A percentile compares a stretch with the other conserved stretches of the same genome.
Evolutionary conservation across 768 basidiomycete genomes (phyloP).

Genomic region (Lentinula aciculospora): DNA sequence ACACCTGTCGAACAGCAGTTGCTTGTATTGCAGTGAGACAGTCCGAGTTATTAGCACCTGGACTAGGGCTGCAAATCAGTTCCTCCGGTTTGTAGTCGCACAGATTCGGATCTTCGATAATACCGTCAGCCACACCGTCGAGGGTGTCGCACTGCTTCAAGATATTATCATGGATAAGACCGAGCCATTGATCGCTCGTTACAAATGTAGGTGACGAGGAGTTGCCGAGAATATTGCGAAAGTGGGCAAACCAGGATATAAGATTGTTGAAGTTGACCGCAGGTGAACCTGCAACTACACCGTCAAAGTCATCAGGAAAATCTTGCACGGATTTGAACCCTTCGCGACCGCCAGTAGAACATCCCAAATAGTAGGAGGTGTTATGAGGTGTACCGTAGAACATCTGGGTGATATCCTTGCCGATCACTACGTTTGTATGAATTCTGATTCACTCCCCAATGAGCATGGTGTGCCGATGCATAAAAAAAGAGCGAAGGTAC

Average conservation of each 20-base stretch:
- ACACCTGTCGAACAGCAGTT: slow-evolving; percentile 9
- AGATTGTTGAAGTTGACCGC: slow-evolving; percentile 5
- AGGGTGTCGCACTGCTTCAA: slow-evolving; percentile 17
- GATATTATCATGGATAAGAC: slow-evolving; percentile 13
- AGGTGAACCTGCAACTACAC: slow-evolving; percentile 17
- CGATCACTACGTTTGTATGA: slow-evolving; percentile 12
- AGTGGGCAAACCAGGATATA: background rate
- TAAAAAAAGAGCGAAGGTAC: no score
- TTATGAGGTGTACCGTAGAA: slow-evolving; percentile 13
- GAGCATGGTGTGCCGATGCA: no score
- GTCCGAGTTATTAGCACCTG: background rate
- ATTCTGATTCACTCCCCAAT: slow-evolving; percentile 1
- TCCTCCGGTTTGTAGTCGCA: slow-evolving; percentile 15
- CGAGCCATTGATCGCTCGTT: slow-evolving; percentile 9
- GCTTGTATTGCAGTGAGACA: slow-evolving; percentile 14
- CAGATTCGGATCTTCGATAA: slow-evolving; percentile 14
- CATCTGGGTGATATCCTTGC: slow-evolving; percentile 12
- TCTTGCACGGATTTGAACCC: slow-evolving; percentile 14
- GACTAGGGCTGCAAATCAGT: slow-evolving; percentile 10
- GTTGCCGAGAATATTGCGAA: background rate
- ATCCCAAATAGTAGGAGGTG: slow-evolving; percentile 18
- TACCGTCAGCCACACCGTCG: slow-evolving; percentile 15
- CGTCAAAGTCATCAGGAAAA: slow-evolving; percentile 19
- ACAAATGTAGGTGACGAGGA: slow-evolving; percentile 9
- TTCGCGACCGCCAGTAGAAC: slow-evolving; percentile 18